phyloP scores from a whole-genome alignment of 2,329 filamentous ascomycete species.

The Aspergillus sp. region DNA sequence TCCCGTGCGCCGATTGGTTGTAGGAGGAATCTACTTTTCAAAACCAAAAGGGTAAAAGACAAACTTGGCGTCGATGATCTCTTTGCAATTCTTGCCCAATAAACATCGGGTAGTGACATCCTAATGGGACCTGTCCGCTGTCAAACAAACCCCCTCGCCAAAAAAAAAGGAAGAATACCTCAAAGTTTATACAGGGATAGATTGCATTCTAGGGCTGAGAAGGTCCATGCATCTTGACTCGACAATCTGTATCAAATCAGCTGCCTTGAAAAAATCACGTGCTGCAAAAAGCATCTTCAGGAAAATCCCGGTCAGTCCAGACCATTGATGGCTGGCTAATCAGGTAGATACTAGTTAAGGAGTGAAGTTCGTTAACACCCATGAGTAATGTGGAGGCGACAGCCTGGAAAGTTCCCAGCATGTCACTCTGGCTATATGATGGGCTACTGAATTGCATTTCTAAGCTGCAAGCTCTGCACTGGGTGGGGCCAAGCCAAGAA shows the following conservation, averaged over 20 bases:
- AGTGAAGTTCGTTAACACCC: background rate
- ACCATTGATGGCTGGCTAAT: background rate
- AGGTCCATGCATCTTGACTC: constrained; percentile 1
- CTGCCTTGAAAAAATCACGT: background rate
- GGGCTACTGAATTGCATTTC: background rate
- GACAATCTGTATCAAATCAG: background rate
- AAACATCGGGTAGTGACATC: background rate
- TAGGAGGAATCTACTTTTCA: background rate
- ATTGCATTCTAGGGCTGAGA: background rate
- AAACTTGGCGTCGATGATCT: background rate
- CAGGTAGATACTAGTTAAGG: background rate
- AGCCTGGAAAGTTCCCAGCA: background rate
- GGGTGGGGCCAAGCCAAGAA: background rate
- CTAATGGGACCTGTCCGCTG: background rate
- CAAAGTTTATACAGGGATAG: background rate
- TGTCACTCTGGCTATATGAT: background rate
- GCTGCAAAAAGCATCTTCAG: background rate
- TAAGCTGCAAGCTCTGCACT: background rate
- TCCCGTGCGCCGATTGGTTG: background rate
- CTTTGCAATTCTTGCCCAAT: background rate
- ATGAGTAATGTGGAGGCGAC: background rate
- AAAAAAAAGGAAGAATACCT: background rate
- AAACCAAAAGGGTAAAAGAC: constrained; percentile 1
- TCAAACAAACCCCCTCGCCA: background rate
- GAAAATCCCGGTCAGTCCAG: background rate